Evolutionary conservation across 139 green algal genomes (phyloP).

Genomic region (Chlorella ohadii): DNA sequence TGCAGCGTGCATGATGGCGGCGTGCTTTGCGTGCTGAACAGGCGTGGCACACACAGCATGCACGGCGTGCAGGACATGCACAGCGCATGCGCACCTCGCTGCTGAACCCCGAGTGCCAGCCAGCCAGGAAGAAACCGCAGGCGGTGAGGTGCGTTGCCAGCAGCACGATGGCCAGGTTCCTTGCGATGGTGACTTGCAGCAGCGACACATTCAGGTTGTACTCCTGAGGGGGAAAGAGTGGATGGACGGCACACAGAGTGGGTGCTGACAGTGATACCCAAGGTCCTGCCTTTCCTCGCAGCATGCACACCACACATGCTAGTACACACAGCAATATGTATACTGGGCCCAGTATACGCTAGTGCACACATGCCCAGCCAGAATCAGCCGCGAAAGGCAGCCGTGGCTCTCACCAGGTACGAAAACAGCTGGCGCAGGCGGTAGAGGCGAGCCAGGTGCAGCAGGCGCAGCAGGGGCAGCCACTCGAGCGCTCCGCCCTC

Average conservation of each 20-base stretch:
- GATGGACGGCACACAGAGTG: not conserved
- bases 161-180: constrained; percentile 55
- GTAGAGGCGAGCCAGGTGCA: constrained; percentile 29
- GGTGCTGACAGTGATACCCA: too few species aligned
- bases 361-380: too few species aligned
- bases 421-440: not conserved
- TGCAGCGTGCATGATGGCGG: too few species aligned
- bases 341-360: too few species aligned
- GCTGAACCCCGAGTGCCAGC: constrained; percentile 37
- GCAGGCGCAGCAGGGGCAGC: constrained; percentile 34
- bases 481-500: not conserved
- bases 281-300: too few species aligned
- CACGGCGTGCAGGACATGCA: not conserved
- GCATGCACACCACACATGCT: too few species aligned
- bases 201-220: constrained; percentile 53
- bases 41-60: too few species aligned
- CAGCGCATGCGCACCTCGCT: not conserved
- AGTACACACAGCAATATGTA: too few species aligned
- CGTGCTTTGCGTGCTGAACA: not conserved
- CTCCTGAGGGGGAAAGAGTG: constrained; percentile 54
- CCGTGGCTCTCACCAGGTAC: too few species aligned
- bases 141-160: constrained; percentile 55
- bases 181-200: constrained; percentile 55
- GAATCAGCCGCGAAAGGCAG: too few species aligned
- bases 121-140: constrained; percentile 59